Percentiles rank a stretch among this genome's conserved stretches.
Conservation (phyloP, 768 basidiomycete species). For the Rhizopogon sp. region DNA sequence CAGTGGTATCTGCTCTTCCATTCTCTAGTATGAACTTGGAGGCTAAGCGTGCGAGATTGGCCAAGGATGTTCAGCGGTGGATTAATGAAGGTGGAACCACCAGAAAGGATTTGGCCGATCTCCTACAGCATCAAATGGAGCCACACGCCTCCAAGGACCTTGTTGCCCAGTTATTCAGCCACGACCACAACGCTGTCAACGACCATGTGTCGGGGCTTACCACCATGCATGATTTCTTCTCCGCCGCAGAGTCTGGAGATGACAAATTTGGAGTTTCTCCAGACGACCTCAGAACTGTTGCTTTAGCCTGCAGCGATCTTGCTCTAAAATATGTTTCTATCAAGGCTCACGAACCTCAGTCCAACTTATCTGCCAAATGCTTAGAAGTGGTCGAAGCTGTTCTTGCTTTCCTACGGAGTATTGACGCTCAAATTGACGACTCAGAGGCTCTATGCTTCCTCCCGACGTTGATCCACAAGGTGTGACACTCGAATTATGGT, state of each 20-base stretch:
- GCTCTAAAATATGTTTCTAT: slow-evolving; percentile 92
- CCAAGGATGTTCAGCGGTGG: slow-evolving; percentile 80
- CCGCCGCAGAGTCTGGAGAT: slow-evolving; percentile 49
- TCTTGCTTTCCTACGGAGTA: slow-evolving; percentile 64
- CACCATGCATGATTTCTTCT: slow-evolving; percentile 71
- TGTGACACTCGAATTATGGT: slow-evolving; percentile 20
- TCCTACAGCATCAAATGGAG: slow-evolving; percentile 90
- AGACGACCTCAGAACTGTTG: slow-evolving; percentile 53
- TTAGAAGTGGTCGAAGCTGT: slow-evolving; percentile 82
- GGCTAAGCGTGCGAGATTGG: slow-evolving; percentile 58
- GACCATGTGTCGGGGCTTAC: slow-evolving; percentile 81
- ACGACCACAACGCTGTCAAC: slow-evolving; percentile 92
- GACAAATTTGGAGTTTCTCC: slow-evolving; percentile 42
- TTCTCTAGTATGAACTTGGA: slow-evolving; percentile 28
- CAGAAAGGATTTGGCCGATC: slow-evolving; percentile 81
- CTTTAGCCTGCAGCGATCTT: slow-evolving; percentile 86
- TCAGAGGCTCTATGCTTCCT: slow-evolving; percentile 84
- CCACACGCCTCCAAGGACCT: slow-evolving; percentile 73
- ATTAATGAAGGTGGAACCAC: slow-evolving; percentile 81
- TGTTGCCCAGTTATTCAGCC: slow-evolving; percentile 79
- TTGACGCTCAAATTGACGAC: slow-evolving; percentile 78
- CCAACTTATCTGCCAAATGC: slow-evolving; percentile 83
- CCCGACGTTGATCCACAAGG: slow-evolving; percentile 88
- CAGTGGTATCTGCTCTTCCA: slow-evolving; percentile 27
- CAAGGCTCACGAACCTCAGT: slow-evolving; percentile 85